A percentile compares a stretch with the other conserved stretches of the same genome.
Conservation (phyloP, 1,284 basidiomycete species). For the Ustilago sp. region DNA sequence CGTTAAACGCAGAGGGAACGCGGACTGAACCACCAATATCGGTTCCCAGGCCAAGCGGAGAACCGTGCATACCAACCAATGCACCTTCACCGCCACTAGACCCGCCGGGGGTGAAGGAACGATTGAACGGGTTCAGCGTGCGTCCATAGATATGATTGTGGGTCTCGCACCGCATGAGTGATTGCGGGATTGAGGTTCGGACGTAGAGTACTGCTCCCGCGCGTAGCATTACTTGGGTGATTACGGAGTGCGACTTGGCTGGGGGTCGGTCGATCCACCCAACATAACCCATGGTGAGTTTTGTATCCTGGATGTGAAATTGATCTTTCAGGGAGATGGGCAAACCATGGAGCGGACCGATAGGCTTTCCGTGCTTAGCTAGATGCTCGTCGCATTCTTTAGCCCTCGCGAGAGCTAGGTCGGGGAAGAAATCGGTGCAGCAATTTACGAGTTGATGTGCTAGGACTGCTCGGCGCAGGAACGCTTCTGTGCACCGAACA, state of each 20-base stretch:
- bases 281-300: slow-evolving; percentile 81
- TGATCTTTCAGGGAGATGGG: slow-evolving; percentile 78
- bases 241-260: slow-evolving; percentile 16
- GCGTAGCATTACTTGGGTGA: slow-evolving; percentile 75
- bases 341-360: slow-evolving; percentile 75
- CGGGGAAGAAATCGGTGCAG: slow-evolving; percentile 57
- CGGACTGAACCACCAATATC: slow-evolving; percentile 76
- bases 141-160: slow-evolving; percentile 83
- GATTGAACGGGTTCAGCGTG: slow-evolving; percentile 79
- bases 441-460: slow-evolving; percentile 54
- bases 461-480: slow-evolving; percentile 38
- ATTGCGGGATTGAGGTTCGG: slow-evolving; percentile 83
- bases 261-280: slow-evolving; percentile 64
- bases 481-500: slow-evolving; percentile 39
- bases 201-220: slow-evolving; percentile 81
- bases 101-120: slow-evolving; percentile 78
- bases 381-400: slow-evolving; percentile 78
- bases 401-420: slow-evolving; percentile 76
- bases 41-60: slow-evolving; percentile 80
- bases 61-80: slow-evolving; percentile 79
- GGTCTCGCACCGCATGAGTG: slow-evolving; percentile 87
- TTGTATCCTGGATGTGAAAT: slow-evolving; percentile 77
- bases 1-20: slow-evolving; percentile 84
- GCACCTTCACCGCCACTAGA: slow-evolving; percentile 84
- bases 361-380: slow-evolving; percentile 74